These are phyloP conservation scores for Arthrinium phaeospermum DNA, from an alignment of 2,329 filamentous ascomycete genomes.

Conservation along the genomic window DNA sequence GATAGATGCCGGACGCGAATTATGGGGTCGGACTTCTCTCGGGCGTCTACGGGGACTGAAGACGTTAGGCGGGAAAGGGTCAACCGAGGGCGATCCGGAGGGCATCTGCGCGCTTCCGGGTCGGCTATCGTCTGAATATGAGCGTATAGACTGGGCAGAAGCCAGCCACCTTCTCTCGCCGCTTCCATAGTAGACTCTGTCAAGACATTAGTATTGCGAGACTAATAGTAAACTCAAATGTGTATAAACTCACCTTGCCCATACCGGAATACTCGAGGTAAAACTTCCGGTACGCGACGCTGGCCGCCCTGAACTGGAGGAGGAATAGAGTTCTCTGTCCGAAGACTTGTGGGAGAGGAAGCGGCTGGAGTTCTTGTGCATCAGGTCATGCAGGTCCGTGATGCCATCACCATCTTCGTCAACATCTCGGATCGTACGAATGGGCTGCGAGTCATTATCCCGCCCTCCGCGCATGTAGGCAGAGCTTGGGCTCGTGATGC, in stretches of 20 bases:
- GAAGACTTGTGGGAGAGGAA: conserved; percentile 58
- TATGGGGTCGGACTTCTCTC: conserved; percentile 37
- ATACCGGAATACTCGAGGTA: conserved; percentile 54
- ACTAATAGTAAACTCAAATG: not conserved
- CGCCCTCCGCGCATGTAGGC: conserved; percentile 46
- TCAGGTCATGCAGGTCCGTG: conserved; percentile 61
- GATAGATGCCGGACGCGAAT: conserved; percentile 46
- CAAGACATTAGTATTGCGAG: conserved; percentile 28
- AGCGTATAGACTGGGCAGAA: conserved; percentile 53
- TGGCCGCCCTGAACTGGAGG: conserved; percentile 48
- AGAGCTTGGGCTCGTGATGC: conserved; percentile 43
- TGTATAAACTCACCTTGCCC: conserved; percentile 53
- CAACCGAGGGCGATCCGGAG: conserved; percentile 55
- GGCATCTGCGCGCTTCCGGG: conserved; percentile 46
- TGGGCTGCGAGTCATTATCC: conserved; percentile 42
- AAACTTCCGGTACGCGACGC: conserved; percentile 47
- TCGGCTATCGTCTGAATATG: conserved; percentile 55
- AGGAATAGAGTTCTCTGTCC: conserved; percentile 59
- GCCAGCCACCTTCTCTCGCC: conserved; percentile 63
- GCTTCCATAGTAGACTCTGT: conserved; percentile 73
- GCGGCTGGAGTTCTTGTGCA: conserved; percentile 58
- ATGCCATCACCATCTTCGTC: conserved; percentile 71
- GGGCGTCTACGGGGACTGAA: conserved; percentile 39
- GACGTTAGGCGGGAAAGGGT: conserved; percentile 48
- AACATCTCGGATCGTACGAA: conserved; percentile 59